Conservation (phyloP, 345 rosid genomes). For the Citrus hindsii region DNA sequence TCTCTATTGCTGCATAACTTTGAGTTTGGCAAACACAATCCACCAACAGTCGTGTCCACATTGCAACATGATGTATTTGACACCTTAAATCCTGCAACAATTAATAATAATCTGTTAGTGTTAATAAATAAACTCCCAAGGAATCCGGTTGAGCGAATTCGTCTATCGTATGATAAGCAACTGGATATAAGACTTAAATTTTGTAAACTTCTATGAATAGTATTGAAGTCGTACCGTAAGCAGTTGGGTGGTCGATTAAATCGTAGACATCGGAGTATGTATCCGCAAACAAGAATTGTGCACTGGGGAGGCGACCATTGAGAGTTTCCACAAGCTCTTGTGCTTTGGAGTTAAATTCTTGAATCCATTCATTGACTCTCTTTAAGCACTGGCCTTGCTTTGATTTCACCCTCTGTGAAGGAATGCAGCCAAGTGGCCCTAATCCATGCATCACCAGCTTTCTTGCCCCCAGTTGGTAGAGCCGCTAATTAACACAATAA, state of each 20-base stretch:
- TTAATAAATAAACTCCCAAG: too few species aligned
- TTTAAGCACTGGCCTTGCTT: constrained; percentile 59
- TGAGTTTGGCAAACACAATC: constrained; percentile 81
- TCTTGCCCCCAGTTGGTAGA: constrained; percentile 67
- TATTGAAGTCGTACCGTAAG: constrained; percentile 41
- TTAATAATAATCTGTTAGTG: too few species aligned
- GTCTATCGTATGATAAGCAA: too few species aligned
- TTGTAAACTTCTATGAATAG: too few species aligned
- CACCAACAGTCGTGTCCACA: constrained; percentile 77
- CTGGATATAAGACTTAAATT: too few species aligned
- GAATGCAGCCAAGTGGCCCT: constrained; percentile 92
- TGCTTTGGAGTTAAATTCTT: constrained; percentile 54
- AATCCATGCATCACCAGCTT: constrained; percentile 68
- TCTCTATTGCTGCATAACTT: constrained; percentile 61
- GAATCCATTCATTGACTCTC: constrained; percentile 64
- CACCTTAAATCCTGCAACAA: constrained; percentile 60
- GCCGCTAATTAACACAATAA: constrained; percentile 28
- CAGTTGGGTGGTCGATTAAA: constrained; percentile 50
- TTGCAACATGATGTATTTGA: constrained; percentile 87
- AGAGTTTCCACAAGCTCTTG: constrained; percentile 33
- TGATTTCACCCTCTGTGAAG: constrained; percentile 91
- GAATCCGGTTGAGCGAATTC: too few species aligned
- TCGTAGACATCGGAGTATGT: constrained; percentile 61
- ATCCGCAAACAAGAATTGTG: constrained; percentile 60
- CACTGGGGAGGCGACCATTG: constrained; percentile 47